These are phyloP conservation scores for Evernia prunastri DNA, from an alignment of 495 filamentous ascomycete genomes.

Conservation along the genomic window DNA sequence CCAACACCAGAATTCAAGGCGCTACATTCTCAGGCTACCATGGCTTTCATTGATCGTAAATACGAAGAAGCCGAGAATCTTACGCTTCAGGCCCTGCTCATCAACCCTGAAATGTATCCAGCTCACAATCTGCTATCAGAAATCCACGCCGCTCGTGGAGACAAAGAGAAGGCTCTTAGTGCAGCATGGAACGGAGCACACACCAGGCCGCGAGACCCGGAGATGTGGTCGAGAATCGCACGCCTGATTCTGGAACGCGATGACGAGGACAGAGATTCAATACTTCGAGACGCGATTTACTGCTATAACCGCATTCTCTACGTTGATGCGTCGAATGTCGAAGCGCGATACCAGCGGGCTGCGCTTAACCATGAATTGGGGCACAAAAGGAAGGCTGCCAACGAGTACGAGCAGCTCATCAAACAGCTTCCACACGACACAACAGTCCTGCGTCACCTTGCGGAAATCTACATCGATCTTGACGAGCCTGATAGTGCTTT, in stretches of 20 bases:
- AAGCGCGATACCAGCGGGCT: conserved; percentile 55
- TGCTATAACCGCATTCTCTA: conserved; percentile 66
- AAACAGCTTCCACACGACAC: conserved; percentile 52
- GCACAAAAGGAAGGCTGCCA: conserved; percentile 48
- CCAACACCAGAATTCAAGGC: conserved; percentile 69
- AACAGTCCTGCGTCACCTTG: conserved; percentile 55
- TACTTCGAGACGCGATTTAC: conserved; percentile 52
- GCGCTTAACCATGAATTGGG: conserved; percentile 53
- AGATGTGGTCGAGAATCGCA: conserved; percentile 63
- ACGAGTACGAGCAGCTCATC: conserved; percentile 59
- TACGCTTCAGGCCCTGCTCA: conserved; percentile 62
- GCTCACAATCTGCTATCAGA: conserved; percentile 72
- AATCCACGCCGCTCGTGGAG: conserved; percentile 61
- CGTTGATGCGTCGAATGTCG: conserved; percentile 50
- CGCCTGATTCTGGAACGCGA: conserved; percentile 57
- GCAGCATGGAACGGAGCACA: conserved; percentile 67
- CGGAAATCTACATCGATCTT: conserved; percentile 57
- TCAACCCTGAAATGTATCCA: conserved; percentile 76
- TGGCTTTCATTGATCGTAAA: conserved; percentile 60
- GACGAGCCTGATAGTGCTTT: conserved; percentile 51
- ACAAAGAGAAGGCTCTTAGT: conserved; percentile 58
- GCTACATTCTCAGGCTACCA: conserved; percentile 61
- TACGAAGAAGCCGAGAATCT: conserved; percentile 57
- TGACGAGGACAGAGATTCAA: conserved; percentile 44
- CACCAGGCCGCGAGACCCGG: conserved; percentile 58